Evolutionary conservation across 1,284 basidiomycete genomes (phyloP).

Genomic region (Ustilago loliicola): DNA sequence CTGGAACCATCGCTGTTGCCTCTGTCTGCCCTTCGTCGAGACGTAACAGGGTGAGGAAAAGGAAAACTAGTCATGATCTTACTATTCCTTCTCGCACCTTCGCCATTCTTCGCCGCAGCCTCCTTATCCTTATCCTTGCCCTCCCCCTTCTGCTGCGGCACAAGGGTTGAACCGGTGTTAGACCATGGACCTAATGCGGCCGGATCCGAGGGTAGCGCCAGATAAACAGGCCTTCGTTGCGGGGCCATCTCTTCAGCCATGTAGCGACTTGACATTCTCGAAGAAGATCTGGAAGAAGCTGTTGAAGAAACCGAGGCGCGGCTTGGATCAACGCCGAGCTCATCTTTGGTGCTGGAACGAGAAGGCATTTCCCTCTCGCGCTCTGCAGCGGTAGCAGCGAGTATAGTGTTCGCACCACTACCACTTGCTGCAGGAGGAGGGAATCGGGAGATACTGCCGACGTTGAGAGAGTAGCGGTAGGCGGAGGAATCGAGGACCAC

Average conservation of each 20-base stretch:
- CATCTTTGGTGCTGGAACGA: not conserved
- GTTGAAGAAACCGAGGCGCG: conserved; percentile 16
- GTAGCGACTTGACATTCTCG: conserved; percentile 25
- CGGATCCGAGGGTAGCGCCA: conserved; percentile 36
- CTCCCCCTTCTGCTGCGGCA: not conserved
- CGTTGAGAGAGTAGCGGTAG: conserved; percentile 40
- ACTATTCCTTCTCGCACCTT: conserved; percentile 30
- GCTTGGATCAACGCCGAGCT: conserved; percentile 21
- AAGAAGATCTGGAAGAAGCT: conserved; percentile 18
- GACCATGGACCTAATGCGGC: conserved; percentile 27
- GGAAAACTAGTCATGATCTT: conserved; percentile 58
- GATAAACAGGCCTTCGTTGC: conserved; percentile 31
- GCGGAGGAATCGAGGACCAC: conserved; percentile 20
- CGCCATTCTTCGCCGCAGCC: not conserved
- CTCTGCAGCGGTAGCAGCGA: conserved; percentile 12
- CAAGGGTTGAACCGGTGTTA: conserved; percentile 4
- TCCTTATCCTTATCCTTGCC: conserved; percentile 9
- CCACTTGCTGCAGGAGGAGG: conserved; percentile 14
- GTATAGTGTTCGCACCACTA: conserved; percentile 27
- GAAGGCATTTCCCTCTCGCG: not conserved
- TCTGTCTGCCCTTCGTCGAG: conserved; percentile 9
- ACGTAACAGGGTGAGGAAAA: conserved; percentile 46
- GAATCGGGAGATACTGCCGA: conserved; percentile 22
- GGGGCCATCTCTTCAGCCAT: conserved; percentile 41
- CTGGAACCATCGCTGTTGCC: not conserved